These are phyloP conservation scores for Craspedostauros australis DNA, from an alignment of 108 stramenopile species.

Conservation along the genomic window DNA sequence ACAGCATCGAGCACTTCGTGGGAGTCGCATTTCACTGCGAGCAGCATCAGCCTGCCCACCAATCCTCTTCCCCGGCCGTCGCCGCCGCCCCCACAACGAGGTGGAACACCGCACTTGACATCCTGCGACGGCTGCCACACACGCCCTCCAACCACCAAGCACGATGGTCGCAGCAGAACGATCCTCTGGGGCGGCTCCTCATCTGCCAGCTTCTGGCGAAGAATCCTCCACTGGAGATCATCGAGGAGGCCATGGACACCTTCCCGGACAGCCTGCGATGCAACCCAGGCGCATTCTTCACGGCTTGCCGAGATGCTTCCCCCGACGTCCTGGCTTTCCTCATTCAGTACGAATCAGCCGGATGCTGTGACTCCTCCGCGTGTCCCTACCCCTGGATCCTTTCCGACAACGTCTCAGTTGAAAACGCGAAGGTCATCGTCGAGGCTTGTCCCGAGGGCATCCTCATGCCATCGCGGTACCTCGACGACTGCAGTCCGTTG, in stretches of 20 bases:
- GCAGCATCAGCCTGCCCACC: no score
- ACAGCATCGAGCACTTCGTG: no score
- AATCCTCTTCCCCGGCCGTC: no score
- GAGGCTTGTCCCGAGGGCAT: conserved; percentile 11
- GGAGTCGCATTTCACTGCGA: no score
- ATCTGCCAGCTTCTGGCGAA: conserved; percentile 2
- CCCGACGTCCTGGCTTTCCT: neutral
- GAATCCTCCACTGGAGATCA: conserved; percentile 6
- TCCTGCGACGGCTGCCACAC: no score
- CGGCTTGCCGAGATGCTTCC: conserved; percentile 3
- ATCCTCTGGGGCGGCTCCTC: conserved; percentile 14
- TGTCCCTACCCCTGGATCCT: conserved; percentile 28
- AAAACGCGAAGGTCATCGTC: conserved; percentile 2
- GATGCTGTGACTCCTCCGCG: neutral
- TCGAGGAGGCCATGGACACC: conserved; percentile 5
- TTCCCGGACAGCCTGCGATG: conserved; percentile 9
- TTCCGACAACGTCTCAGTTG: conserved; percentile 2
- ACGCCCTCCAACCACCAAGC: neutral
- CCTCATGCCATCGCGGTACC: neutral
- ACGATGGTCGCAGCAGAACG: neutral
- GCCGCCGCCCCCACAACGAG: no score
- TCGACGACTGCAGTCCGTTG: conserved; percentile 4
- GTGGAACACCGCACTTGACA: no score
- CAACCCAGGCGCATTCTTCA: conserved; percentile 25
- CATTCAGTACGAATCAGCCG: neutral